phyloP scores from a whole-genome alignment of 768 basidiomycete genomes.

The Rhodotorula diobovata region DNA sequence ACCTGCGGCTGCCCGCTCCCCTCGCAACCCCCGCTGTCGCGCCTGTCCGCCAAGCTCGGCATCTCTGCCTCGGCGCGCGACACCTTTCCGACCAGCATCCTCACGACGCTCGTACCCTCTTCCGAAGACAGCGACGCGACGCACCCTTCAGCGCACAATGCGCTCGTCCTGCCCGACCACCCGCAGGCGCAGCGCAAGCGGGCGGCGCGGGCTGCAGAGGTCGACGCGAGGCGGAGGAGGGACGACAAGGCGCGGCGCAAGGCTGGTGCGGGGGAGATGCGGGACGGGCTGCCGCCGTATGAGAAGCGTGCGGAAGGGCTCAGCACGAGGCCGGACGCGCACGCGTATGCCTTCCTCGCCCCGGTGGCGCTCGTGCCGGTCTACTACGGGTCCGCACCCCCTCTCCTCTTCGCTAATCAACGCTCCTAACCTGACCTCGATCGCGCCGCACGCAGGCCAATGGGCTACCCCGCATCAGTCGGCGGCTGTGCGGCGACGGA shows the following conservation, averaged over 20 bases:
- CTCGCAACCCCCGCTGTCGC: not conserved
- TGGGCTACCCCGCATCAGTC: not conserved
- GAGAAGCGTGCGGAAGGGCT: not conserved
- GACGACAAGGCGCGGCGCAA: not conserved
- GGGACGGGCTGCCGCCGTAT: not conserved
- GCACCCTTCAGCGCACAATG: slow-evolving; percentile 1
- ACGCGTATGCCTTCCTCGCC: not conserved
- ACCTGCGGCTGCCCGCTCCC: slow-evolving; percentile 60
- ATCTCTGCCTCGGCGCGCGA: not conserved
- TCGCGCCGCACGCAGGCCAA: not conserved
- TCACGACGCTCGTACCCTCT: not conserved
- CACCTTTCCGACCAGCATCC: too few species aligned
- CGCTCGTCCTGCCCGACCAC: not conserved
- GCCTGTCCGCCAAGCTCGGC: not conserved
- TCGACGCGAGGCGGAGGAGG: not conserved
- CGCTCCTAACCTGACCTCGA: not conserved
- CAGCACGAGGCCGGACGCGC: not conserved
- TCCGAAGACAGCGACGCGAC: not conserved
- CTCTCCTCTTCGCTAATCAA: too few species aligned
- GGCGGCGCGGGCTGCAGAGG: not conserved
- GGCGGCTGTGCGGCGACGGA: not conserved
- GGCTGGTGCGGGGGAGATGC: not conserved
- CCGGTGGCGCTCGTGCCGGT: not conserved
- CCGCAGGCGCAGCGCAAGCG: not conserved
- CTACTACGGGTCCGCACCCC: not conserved